Percentiles rank a stretch among this genome's conserved stretches.
phyloP scores from a whole-genome alignment of 257 asterid species.

The Salvia miltiorrhiza region DNA sequence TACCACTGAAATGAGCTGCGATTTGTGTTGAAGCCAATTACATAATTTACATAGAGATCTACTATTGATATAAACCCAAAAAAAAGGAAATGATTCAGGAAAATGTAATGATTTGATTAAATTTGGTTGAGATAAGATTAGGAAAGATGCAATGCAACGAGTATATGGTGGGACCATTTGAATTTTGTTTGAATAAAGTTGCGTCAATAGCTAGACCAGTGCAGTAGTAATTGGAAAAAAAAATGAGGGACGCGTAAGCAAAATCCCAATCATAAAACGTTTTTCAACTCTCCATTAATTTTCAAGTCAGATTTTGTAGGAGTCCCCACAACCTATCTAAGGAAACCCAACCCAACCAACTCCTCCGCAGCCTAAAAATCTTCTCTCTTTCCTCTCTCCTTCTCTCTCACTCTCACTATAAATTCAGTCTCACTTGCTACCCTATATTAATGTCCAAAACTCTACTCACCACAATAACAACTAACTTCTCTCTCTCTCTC shows the following conservation, averaged over 20 bases:
- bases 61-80: too few species aligned
- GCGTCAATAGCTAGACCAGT: too few species aligned
- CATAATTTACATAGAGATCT: too few species aligned
- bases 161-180: not conserved
- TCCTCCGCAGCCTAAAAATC: not conserved
- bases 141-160: not conserved
- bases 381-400: slow-evolving; percentile 23
- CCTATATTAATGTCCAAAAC: not conserved
- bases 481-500: not conserved
- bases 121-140: too few species aligned
- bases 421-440: slow-evolving; percentile 17
- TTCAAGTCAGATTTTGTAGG: not conserved
- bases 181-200: not conserved
- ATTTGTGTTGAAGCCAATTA: too few species aligned
- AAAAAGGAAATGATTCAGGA: too few species aligned
- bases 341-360: not conserved
- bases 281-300: slow-evolving; percentile 2
- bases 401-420: slow-evolving; percentile 20
- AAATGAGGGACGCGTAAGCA: slow-evolving; percentile 20
- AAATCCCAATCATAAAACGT: slow-evolving; percentile 21
- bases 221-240: too few species aligned
- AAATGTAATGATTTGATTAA: too few species aligned
- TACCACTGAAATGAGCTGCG: too few species aligned
- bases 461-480: not conserved
- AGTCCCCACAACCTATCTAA: slow-evolving; percentile 23